Conservation (phyloP, 371 early-diverging fungal species). For the Conidiobolus incongruus region DNA sequence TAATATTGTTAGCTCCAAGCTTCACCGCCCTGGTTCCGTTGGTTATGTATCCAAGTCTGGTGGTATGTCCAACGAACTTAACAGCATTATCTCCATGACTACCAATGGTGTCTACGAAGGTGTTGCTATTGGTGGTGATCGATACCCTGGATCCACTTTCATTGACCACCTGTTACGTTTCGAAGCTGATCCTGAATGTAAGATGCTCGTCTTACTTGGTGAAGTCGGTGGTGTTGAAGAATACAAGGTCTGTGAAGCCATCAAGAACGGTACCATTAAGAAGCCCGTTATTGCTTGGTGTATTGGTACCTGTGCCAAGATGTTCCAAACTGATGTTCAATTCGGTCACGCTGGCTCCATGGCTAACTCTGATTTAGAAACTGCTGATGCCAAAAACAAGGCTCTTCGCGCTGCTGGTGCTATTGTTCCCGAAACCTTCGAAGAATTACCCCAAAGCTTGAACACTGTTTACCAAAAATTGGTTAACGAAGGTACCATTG, state of each 20-base stretch:
- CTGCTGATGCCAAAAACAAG: slow-evolving; percentile 90
- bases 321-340: slow-evolving; percentile 95
- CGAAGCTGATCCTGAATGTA: slow-evolving; percentile 78
- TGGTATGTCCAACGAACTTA: slow-evolving; percentile 97
- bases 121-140: slow-evolving; percentile 95
- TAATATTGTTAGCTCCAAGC: slow-evolving; percentile 89
- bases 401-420: slow-evolving; percentile 74
- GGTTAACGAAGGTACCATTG: slow-evolving; percentile 44
- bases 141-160: slow-evolving; percentile 96
- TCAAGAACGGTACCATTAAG: slow-evolving; percentile 64
- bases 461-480: slow-evolving; percentile 51
- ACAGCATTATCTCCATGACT: slow-evolving; percentile 89
- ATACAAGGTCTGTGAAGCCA: slow-evolving; percentile 82
- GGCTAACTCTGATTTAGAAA: slow-evolving; percentile 88
- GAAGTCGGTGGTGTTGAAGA: slow-evolving; percentile 97
- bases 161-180: slow-evolving; percentile 90
- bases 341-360: slow-evolving; percentile 95
- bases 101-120: slow-evolving; percentile 97
- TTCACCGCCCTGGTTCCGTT: slow-evolving; percentile 89
- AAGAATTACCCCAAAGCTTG: slow-evolving; percentile 70
- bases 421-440: slow-evolving; percentile 87
- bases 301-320: slow-evolving; percentile 95
- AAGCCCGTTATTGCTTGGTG: slow-evolving; percentile 98
- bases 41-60: slow-evolving; percentile 96
- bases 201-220: slow-evolving; percentile 86